Percentiles rank a stretch among this genome's conserved stretches.
These are phyloP conservation scores for Saturnispora halmiae DNA, from an alignment of 805 yeast genomes.

Conservation along the genomic window DNA sequence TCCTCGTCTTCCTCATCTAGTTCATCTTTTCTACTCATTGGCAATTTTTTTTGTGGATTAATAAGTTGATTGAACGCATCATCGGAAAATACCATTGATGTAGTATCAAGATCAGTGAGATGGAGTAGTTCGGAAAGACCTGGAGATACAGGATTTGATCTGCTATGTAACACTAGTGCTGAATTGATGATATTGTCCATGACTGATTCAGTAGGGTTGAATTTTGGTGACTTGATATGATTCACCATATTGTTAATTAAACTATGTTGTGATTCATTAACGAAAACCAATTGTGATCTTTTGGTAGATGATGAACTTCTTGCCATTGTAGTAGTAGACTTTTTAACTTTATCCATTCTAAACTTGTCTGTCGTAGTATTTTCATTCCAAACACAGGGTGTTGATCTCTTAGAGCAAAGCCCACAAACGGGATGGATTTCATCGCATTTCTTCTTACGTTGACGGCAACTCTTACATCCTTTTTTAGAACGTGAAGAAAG, in stretches of 20 bases:
- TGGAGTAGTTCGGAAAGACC: no score
- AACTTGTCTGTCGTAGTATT: neutral
- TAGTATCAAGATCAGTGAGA: no score
- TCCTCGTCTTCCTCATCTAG: slow-evolving; percentile 5
- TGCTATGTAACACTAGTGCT: neutral
- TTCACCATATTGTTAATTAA: slow-evolving; percentile 12
- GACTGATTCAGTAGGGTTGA: slow-evolving; percentile 10
- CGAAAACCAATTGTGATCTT: neutral
- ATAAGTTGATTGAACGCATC: no score
- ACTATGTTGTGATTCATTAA: slow-evolving; percentile 3
- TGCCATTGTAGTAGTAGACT: neutral
- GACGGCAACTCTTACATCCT: slow-evolving; percentile 35
- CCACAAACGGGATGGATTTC: slow-evolving; percentile 39
- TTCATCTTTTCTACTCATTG: no score
- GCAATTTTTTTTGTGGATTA: no score
- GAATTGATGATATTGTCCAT: slow-evolving; percentile 10
- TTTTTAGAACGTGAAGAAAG: slow-evolving; percentile 27
- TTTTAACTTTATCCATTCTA: slow-evolving; percentile 1
- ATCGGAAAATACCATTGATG: no score
- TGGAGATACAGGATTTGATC: neutral
- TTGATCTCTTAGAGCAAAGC: slow-evolving; percentile 28
- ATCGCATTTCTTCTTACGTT: slow-evolving; percentile 43
- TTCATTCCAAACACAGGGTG: slow-evolving; percentile 25
- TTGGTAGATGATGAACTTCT: neutral
- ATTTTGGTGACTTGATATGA: slow-evolving; percentile 14